These are phyloP conservation scores for Neurospora tetraspora DNA, from an alignment of 495 filamentous ascomycete genomes.

Conservation along the genomic window DNA sequence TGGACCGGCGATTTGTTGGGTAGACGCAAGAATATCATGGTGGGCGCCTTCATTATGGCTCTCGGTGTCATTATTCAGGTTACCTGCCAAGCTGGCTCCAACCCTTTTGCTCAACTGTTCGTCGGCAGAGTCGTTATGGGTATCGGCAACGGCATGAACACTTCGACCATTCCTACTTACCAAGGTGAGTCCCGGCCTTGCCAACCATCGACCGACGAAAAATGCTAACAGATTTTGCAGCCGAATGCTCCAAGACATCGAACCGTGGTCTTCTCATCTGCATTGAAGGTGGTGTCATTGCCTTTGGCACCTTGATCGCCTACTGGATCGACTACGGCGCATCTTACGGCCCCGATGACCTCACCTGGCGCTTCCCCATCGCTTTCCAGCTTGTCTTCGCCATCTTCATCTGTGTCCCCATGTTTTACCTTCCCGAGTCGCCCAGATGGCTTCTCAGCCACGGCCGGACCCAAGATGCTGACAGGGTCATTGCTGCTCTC, in stretches of 20 bases:
- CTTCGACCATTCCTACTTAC: constrained; percentile 69
- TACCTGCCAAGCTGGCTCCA: constrained; percentile 34
- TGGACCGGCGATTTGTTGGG: constrained; percentile 59
- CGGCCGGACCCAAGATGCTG: constrained; percentile 57
- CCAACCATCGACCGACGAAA: constrained; percentile 25
- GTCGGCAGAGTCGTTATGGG: constrained; percentile 66
- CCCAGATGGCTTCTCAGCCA: constrained; percentile 65
- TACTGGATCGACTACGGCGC: constrained; percentile 81
- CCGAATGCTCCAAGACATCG: constrained; percentile 59
- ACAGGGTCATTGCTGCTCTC: constrained; percentile 60
- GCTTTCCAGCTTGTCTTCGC: constrained; percentile 73
- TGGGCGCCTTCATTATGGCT: constrained; percentile 62
- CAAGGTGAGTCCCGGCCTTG: constrained; percentile 45
- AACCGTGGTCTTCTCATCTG: constrained; percentile 78
- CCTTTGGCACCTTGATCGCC: constrained; percentile 66
- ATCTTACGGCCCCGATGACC: constrained; percentile 51
- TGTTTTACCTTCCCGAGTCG: constrained; percentile 63
- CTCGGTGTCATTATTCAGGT: constrained; percentile 63
- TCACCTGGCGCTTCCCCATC: constrained; percentile 74
- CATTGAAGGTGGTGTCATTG: constrained; percentile 72
- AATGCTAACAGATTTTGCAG: constrained; percentile 7
- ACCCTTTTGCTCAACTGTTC: constrained; percentile 56
- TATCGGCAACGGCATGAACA: constrained; percentile 70
- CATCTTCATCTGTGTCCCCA: constrained; percentile 51
- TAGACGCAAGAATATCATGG: constrained; percentile 43